Evolutionary conservation across 306 rosid genomes (phyloP).

Genomic region (Corylus heterophylla): DNA sequence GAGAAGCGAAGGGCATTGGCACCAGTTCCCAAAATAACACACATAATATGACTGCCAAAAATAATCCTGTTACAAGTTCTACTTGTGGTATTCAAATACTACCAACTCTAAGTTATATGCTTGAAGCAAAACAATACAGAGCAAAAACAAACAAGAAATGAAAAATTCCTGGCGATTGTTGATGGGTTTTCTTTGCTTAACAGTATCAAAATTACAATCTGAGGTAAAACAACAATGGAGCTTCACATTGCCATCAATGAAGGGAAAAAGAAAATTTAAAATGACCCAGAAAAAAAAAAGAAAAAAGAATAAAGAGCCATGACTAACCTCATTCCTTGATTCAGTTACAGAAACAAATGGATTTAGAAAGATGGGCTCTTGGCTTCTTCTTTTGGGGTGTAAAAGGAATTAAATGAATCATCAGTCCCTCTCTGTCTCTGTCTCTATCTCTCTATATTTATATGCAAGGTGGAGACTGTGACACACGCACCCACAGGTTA

Average conservation of each 20-base stretch:
- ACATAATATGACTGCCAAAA: slow-evolving; percentile 12
- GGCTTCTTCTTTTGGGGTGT: background rate
- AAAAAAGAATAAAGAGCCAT: background rate
- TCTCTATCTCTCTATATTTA: background rate
- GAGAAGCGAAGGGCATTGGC: slow-evolving; percentile 39
- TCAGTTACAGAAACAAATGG: background rate
- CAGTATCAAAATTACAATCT: background rate
- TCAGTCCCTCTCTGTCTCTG: background rate
- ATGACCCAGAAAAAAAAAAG: background rate
- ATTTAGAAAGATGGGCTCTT: background rate
- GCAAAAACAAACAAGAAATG: background rate
- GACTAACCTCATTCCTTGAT: slow-evolving; percentile 5
- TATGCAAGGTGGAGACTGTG: background rate
- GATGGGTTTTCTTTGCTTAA: background rate
- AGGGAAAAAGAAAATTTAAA: background rate
- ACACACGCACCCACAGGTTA: background rate
- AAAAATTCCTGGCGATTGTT: background rate
- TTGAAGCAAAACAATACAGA: background rate
- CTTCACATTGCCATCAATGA: background rate
- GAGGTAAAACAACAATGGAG: background rate
- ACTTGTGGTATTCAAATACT: no score
- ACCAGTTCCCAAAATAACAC: slow-evolving; percentile 32
- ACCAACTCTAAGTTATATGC: background rate
- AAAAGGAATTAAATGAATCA: background rate
- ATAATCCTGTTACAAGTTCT: no score